These are phyloP conservation scores for Colletotrichum euphorbiae DNA, from an alignment of 2,329 filamentous ascomycete genomes.

Conservation along the genomic window DNA sequence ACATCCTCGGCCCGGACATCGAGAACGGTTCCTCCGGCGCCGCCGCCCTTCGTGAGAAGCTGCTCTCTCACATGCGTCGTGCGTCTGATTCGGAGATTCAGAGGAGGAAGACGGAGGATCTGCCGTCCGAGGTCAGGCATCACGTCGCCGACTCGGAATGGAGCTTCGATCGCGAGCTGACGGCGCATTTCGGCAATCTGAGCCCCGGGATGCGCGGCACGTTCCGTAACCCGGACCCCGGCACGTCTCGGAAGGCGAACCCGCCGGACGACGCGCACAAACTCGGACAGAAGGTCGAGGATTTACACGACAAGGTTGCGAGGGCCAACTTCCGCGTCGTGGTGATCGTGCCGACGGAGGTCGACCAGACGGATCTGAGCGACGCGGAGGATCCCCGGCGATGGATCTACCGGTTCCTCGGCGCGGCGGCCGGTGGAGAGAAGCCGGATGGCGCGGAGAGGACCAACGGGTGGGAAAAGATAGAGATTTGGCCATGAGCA, in stretches of 20 bases:
- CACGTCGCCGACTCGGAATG: slow-evolving; percentile 61
- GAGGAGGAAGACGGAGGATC: slow-evolving; percentile 42
- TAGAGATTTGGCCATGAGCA: slow-evolving; percentile 76
- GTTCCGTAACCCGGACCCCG: slow-evolving; percentile 79
- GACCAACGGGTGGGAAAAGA: slow-evolving; percentile 67
- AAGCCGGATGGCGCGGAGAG: slow-evolving; percentile 49
- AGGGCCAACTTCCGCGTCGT: slow-evolving; percentile 84
- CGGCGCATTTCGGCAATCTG: slow-evolving; percentile 90
- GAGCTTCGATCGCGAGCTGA: slow-evolving; percentile 84
- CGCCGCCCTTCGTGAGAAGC: slow-evolving; percentile 64
- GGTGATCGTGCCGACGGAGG: slow-evolving; percentile 81
- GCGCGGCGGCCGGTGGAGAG: slow-evolving; percentile 47
- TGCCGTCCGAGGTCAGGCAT: slow-evolving; percentile 12
- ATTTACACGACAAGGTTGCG: slow-evolving; percentile 77
- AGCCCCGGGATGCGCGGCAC: slow-evolving; percentile 82
- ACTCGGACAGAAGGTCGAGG: slow-evolving; percentile 74
- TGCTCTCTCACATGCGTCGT: slow-evolving; percentile 73
- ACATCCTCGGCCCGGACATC: slow-evolving; percentile 78
- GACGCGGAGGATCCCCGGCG: slow-evolving; percentile 72
- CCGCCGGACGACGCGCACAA: slow-evolving; percentile 54
- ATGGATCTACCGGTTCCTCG: slow-evolving; percentile 74
- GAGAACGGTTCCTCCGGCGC: slow-evolving; percentile 48
- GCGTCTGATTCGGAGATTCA: slow-evolving; percentile 46
- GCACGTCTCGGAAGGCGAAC: slow-evolving; percentile 66
- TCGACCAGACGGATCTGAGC: slow-evolving; percentile 80